A percentile compares a stretch with the other conserved stretches of the same genome.
Conservation (phyloP, 2,329 filamentous ascomycete genomes). For the Beauveria scarabaeidicola region DNA sequence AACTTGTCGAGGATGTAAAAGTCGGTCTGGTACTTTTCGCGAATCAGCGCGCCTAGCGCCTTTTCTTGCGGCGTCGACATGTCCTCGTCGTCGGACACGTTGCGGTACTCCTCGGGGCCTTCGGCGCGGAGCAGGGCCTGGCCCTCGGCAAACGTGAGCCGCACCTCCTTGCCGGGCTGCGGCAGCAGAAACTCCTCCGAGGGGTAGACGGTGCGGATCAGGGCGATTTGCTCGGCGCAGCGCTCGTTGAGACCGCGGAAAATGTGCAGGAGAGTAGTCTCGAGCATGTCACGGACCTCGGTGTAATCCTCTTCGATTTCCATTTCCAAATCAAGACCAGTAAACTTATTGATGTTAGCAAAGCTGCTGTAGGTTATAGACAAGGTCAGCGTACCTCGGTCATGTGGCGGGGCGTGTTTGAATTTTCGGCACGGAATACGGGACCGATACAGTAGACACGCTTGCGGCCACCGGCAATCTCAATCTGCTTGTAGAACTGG, state of each 20-base stretch:
- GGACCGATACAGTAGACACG: conserved; percentile 71
- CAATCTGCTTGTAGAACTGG: conserved; percentile 82
- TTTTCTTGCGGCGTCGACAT: conserved; percentile 77
- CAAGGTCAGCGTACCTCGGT: conserved; percentile 48
- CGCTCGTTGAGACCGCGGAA: conserved; percentile 61
- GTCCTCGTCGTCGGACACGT: conserved; percentile 70
- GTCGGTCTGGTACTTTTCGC: conserved; percentile 84
- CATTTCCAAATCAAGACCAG: conserved; percentile 84
- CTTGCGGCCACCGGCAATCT: conserved; percentile 71
- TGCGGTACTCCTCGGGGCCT: conserved; percentile 55
- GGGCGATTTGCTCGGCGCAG: conserved; percentile 63
- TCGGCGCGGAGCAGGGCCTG: conserved; percentile 70
- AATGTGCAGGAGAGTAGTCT: conserved; percentile 68
- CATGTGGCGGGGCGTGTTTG: conserved; percentile 76
- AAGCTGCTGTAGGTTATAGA: background rate
- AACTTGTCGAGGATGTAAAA: conserved; percentile 98
- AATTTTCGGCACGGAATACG: conserved; percentile 80
- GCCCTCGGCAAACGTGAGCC: conserved; percentile 69
- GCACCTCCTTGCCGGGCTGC: conserved; percentile 63
- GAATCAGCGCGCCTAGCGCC: conserved; percentile 78
- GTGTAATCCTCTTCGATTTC: conserved; percentile 72
- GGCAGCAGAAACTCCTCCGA: conserved; percentile 71
- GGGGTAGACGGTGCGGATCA: conserved; percentile 65
- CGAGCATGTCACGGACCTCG: conserved; percentile 64
- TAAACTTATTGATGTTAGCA: conserved; percentile 45